Evolutionary conservation across 306 rosid species (phyloP).

Genomic region (Styphnolobium japonicum): DNA sequence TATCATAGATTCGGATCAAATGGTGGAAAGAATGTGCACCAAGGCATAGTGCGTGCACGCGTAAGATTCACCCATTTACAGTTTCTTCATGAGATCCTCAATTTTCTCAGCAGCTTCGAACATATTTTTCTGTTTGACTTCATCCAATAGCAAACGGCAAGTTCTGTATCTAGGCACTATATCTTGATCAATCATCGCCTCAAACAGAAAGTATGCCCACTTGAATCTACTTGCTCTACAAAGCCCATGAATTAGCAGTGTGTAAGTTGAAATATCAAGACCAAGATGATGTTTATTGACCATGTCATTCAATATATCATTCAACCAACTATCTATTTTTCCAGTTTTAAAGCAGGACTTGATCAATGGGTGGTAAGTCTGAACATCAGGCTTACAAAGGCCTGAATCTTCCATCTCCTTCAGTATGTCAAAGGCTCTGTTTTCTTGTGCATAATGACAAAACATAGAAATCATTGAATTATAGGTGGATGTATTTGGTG

Average conservation of each 20-base stretch:
- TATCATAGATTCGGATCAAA: neutral
- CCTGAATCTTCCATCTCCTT: constrained; percentile 63
- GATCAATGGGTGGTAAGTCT: constrained; percentile 79
- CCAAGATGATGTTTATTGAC: constrained; percentile 62
- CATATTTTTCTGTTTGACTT: constrained; percentile 61
- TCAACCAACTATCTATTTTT: constrained; percentile 36
- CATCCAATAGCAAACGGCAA: constrained; percentile 70
- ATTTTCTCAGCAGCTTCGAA: constrained; percentile 60
- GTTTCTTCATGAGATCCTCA: constrained; percentile 65
- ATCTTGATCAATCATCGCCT: constrained; percentile 73
- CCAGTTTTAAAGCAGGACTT: constrained; percentile 70
- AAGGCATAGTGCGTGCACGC: neutral
- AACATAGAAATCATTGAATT: constrained; percentile 79
- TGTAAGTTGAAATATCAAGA: constrained; percentile 74
- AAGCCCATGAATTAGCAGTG: constrained; percentile 76
- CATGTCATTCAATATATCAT: constrained; percentile 66
- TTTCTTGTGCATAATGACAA: constrained; percentile 54
- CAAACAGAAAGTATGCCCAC: constrained; percentile 64
- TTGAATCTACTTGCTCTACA: constrained; percentile 66
- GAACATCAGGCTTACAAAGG: constrained; percentile 73
- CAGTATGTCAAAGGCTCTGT: constrained; percentile 50
- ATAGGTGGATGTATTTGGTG: constrained; percentile 72
- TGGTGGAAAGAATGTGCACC: neutral
- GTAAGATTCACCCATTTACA: constrained; percentile 18
- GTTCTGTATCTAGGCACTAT: constrained; percentile 66